A percentile compares a stretch with the other conserved stretches of the same genome.
These are phyloP conservation scores for Daldinia concentrica DNA, from an alignment of 495 filamentous ascomycete genomes.

Conservation along the genomic window DNA sequence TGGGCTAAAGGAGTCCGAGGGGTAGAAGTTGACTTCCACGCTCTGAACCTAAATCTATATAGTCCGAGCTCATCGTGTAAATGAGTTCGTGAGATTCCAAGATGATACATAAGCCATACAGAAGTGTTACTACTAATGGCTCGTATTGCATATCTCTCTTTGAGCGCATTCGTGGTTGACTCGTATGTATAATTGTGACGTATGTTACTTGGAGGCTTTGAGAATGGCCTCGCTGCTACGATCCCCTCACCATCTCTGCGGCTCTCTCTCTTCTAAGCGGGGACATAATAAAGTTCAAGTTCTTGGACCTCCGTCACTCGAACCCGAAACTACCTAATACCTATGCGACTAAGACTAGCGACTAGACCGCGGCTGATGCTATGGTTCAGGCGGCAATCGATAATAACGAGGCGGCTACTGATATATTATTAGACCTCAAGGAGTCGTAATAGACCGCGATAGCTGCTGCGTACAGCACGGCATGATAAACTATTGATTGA, in stretches of 20 bases:
- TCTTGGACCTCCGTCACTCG: slow-evolving; percentile 2
- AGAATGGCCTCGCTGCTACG: not conserved
- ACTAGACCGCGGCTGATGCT: not conserved
- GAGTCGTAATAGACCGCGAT: not conserved
- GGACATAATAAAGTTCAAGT: slow-evolving; percentile 3
- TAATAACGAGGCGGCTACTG: too few relatives aligned
- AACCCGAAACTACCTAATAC: not conserved
- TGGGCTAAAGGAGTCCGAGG: slow-evolving; percentile 2
- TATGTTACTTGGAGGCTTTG: not conserved
- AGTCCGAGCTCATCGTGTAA: not conserved
- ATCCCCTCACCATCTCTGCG: not conserved
- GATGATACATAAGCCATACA: not conserved
- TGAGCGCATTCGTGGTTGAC: not conserved
- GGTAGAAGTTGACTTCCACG: slow-evolving; percentile 16
- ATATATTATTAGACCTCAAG: not conserved
- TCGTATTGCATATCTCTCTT: not conserved
- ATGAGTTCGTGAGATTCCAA: not conserved
- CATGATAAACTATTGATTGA: not conserved
- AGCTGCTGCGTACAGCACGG: not conserved
- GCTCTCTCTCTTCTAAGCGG: not conserved
- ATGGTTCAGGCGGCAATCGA: not conserved
- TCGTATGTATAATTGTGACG: not conserved
- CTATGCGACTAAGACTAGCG: not conserved
- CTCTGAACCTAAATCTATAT: slow-evolving; percentile 13
- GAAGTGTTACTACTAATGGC: not conserved